Percentiles rank a stretch among this genome's conserved stretches.
Evolutionary conservation across 495 filamentous ascomycete species (phyloP).

Genomic region (Penicillium ucsense): DNA sequence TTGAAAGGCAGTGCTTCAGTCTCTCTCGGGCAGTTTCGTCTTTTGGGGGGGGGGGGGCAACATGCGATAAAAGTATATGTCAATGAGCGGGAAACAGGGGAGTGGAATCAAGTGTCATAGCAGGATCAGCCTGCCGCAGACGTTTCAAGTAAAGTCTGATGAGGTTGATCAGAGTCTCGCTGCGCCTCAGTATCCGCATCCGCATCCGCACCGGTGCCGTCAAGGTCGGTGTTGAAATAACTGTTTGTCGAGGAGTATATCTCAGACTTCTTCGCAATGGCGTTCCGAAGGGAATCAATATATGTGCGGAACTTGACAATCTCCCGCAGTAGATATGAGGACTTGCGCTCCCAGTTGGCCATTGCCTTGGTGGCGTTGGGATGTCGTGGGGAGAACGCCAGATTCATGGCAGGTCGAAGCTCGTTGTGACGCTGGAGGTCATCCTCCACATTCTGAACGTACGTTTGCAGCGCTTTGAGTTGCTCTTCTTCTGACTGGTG

Average conservation of each 20-base stretch:
- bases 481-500: slow-evolving; percentile 71
- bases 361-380: slow-evolving; percentile 73
- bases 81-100: neutral
- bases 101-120: neutral
- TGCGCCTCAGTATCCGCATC: neutral
- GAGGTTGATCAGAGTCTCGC: no score
- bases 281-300: slow-evolving; percentile 64
- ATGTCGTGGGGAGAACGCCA: slow-evolving; percentile 83
- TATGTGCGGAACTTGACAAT: slow-evolving; percentile 96
- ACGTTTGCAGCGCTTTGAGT: slow-evolving; percentile 58
- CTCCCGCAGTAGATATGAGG: slow-evolving; percentile 81
- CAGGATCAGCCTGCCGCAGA: no score
- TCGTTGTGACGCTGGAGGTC: slow-evolving; percentile 84
- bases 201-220: neutral
- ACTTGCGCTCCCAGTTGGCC: slow-evolving; percentile 95
- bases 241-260: slow-evolving; percentile 30
- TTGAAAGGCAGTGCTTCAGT: slow-evolving; percentile 1
- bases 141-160: no score
- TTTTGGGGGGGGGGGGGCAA: no score
- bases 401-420: slow-evolving; percentile 69
- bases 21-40: slow-evolving; percentile 7
- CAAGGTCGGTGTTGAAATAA: slow-evolving; percentile 7
- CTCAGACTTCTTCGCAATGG: slow-evolving; percentile 47
- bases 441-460: slow-evolving; percentile 77
- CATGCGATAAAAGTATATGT: no score